Evolutionary conservation across 1,284 basidiomycete species (phyloP).

Genomic region (Moesziomyces aphidis): DNA sequence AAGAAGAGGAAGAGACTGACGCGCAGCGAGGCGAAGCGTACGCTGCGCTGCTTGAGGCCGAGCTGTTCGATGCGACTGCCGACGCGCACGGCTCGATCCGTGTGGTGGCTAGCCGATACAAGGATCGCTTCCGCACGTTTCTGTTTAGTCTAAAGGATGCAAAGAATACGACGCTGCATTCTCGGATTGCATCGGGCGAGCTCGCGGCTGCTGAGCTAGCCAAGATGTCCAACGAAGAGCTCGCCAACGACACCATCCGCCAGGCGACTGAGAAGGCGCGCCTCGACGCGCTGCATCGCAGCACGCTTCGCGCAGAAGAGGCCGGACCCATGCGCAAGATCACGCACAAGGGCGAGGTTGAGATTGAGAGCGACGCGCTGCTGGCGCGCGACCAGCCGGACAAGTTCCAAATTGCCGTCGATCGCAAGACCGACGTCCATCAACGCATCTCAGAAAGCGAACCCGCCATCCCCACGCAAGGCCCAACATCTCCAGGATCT

Average conservation of each 20-base stretch:
- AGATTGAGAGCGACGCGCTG: constrained; percentile 59
- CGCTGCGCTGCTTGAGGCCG: constrained; percentile 44
- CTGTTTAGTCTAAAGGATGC: constrained; percentile 66
- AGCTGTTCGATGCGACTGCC: constrained; percentile 47
- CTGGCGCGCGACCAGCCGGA: constrained; percentile 23
- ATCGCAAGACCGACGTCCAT: neutral
- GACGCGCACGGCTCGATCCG: constrained; percentile 32
- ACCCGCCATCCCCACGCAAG: constrained; percentile 7
- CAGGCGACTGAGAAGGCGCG: constrained; percentile 60
- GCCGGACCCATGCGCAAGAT: constrained; percentile 63
- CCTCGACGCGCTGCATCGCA: constrained; percentile 58
- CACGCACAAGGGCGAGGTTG: constrained; percentile 68
- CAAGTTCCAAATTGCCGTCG: constrained; percentile 16
- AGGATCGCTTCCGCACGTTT: constrained; percentile 64
- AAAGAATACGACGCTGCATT: constrained; percentile 60
- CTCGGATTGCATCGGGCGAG: constrained; percentile 55
- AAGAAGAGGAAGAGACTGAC: constrained; percentile 10
- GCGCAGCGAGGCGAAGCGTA: constrained; percentile 24
- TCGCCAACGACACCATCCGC: constrained; percentile 65
- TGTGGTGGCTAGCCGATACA: constrained; percentile 48
- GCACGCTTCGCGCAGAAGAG: constrained; percentile 54
- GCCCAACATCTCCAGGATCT: neutral
- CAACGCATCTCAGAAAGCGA: constrained; percentile 34
- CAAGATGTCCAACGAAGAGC: constrained; percentile 58
- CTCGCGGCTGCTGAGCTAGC: constrained; percentile 56